Evolutionary conservation across 2,329 filamentous ascomycete genomes (phyloP).

Genomic region (Cyphellophora europaea): DNA sequence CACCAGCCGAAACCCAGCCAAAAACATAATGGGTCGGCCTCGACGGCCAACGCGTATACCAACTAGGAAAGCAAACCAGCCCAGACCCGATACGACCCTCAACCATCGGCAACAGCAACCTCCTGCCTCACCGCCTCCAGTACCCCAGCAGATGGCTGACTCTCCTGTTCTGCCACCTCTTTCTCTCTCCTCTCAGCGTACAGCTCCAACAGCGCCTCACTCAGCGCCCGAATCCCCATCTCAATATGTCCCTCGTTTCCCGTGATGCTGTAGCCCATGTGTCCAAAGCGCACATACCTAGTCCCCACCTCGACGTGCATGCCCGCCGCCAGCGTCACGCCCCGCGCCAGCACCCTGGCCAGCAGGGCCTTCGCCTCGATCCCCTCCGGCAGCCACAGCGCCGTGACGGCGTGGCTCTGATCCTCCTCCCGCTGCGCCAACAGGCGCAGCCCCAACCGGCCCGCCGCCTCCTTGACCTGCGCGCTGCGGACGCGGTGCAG

Average conservation of each 20-base stretch:
- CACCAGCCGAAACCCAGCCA: too few species aligned
- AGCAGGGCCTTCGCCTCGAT: constrained; percentile 72
- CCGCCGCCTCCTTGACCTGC: constrained; percentile 73
- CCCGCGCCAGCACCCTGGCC: constrained; percentile 72
- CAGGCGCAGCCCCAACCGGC: constrained; percentile 74
- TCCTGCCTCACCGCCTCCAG: too few species aligned
- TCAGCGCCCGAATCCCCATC: constrained; percentile 67
- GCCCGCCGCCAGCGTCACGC: constrained; percentile 86
- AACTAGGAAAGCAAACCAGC: too few species aligned
- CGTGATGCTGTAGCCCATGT: constrained; percentile 91
- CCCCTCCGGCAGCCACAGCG: constrained; percentile 82
- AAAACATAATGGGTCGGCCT: too few species aligned
- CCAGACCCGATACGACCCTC: too few species aligned
- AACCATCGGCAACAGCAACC: too few species aligned
- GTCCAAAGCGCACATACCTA: constrained; percentile 89
- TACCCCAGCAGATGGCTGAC: too few species aligned
- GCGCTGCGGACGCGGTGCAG: constrained; percentile 70
- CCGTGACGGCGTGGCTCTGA: constrained; percentile 95
- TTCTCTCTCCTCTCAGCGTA: too few species aligned
- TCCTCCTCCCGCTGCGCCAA: constrained; percentile 75
- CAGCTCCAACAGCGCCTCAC: too few species aligned
- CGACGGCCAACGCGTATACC: too few species aligned
- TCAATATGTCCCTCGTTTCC: constrained; percentile 76
- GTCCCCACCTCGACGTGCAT: constrained; percentile 90
- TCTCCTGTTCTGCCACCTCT: too few species aligned